Percentiles rank a stretch among this genome's conserved stretches.
Evolutionary conservation across 2,329 filamentous ascomycete genomes (phyloP).

Genomic region (Claviceps purpurea): DNA sequence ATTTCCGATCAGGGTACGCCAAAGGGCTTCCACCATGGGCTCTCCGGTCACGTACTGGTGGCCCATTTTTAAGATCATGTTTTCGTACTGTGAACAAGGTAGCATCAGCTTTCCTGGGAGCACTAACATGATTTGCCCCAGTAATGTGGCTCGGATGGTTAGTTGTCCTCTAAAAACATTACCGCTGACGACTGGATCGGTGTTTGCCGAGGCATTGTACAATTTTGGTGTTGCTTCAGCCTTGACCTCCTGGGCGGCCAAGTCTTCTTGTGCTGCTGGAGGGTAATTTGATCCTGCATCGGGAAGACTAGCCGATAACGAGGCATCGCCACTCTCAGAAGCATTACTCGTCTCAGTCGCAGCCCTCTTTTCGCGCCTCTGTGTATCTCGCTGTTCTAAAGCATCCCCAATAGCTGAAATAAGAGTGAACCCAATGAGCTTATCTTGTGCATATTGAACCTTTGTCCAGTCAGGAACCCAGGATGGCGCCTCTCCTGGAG

Average conservation of each 20-base stretch:
- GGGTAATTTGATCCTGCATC: not conserved
- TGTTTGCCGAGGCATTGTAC: slow-evolving; percentile 2
- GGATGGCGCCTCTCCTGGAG: not conserved
- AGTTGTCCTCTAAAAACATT: not conserved
- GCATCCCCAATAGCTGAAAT: not conserved
- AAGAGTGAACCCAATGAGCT: slow-evolving; percentile 1
- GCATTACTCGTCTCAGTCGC: not conserved
- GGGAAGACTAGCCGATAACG: not conserved
- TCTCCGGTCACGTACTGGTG: slow-evolving; percentile 4
- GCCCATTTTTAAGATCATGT: slow-evolving; percentile 2
- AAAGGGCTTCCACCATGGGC: slow-evolving; percentile 4
- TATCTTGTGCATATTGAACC: slow-evolving; percentile 3
- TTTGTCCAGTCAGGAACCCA: slow-evolving; percentile 7
- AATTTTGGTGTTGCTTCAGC: not conserved
- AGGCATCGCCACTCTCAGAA: too few relatives aligned
- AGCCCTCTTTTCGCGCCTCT: not conserved
- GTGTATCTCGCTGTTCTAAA: not conserved
- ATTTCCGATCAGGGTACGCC: slow-evolving; percentile 6
- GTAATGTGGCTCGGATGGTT: not conserved
- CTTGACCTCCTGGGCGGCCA: not conserved
- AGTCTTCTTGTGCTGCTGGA: not conserved
- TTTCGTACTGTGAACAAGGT: slow-evolving; percentile 1
- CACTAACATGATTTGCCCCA: slow-evolving; percentile 1
- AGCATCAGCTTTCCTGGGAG: slow-evolving; percentile 4
- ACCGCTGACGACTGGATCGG: not conserved